Evolutionary conservation across 2,329 filamentous ascomycete genomes (phyloP).

Genomic region (Huntiella moniliformis): DNA sequence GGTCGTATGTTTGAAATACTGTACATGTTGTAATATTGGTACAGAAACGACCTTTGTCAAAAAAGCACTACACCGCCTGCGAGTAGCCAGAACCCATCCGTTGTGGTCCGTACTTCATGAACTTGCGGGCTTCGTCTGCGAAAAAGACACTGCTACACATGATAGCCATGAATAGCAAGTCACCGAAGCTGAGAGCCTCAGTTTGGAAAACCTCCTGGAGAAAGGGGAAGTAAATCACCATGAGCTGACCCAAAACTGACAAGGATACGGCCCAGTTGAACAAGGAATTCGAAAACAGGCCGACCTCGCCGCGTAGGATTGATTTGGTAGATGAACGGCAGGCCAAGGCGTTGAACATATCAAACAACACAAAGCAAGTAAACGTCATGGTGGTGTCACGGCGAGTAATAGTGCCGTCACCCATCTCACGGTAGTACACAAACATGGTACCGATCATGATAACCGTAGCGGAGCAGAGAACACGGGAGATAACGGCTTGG

Average conservation of each 20-base stretch:
- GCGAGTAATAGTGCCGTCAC: constrained; percentile 64
- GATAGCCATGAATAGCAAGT: constrained; percentile 52
- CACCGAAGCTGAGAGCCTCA: constrained; percentile 56
- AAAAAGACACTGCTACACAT: constrained; percentile 86
- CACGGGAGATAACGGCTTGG: constrained; percentile 58
- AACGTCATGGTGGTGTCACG: constrained; percentile 99
- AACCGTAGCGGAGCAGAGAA: constrained; percentile 68
- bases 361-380: constrained; percentile 94
- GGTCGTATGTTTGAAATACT: no score
- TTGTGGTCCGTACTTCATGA: constrained; percentile 40
- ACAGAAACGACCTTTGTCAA: no score
- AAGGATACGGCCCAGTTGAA: constrained; percentile 93
- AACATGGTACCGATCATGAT: constrained; percentile 87
- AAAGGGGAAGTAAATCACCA: constrained; percentile 89
- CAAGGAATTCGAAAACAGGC: constrained; percentile 69
- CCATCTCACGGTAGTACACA: constrained; percentile 86
- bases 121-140: constrained; percentile 84
- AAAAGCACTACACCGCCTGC: constrained; percentile 9
- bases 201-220: constrained; percentile 93
- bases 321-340: constrained; percentile 87
- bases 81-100: constrained; percentile 37
- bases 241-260: constrained; percentile 64
- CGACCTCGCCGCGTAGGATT: constrained; percentile 67
- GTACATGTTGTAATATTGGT: no score
- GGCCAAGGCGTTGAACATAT: constrained; percentile 96